These are phyloP conservation scores for Gypsophila paniculata DNA, from an alignment of 179 eudicot species.

Conservation along the genomic window DNA sequence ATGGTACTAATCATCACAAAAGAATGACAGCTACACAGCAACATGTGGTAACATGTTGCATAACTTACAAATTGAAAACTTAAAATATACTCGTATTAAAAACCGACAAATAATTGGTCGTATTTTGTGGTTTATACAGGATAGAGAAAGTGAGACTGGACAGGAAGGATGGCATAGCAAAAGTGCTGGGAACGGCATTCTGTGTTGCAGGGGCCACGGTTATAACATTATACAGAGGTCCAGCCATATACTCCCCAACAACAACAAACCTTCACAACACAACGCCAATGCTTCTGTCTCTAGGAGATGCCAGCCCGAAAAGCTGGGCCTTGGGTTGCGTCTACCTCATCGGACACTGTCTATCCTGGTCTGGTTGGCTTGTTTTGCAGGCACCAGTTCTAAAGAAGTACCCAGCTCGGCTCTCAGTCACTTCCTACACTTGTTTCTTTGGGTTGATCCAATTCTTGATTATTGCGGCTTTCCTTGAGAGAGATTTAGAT, in stretches of 20 bases:
- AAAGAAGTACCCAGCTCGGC: slow-evolving; percentile 81
- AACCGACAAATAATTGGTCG: not conserved
- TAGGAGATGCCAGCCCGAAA: slow-evolving; percentile 74
- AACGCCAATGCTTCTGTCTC: slow-evolving; percentile 34
- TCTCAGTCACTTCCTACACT: slow-evolving; percentile 82
- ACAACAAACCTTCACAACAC: slow-evolving; percentile 41
- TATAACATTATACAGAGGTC: slow-evolving; percentile 83
- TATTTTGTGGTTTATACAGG: slow-evolving; percentile 42
- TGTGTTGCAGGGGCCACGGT: slow-evolving; percentile 86
- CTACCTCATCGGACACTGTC: slow-evolving; percentile 77
- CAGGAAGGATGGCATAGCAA: slow-evolving; percentile 78
- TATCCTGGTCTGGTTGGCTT: slow-evolving; percentile 93
- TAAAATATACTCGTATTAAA: not conserved
- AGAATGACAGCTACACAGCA: not conserved
- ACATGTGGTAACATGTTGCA: slow-evolving; percentile 21
- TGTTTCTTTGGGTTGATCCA: slow-evolving; percentile 85
- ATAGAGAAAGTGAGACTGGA: slow-evolving; percentile 74
- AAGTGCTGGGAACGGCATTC: slow-evolving; percentile 60
- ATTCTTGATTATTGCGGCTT: slow-evolving; percentile 66
- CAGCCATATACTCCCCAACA: slow-evolving; percentile 68
- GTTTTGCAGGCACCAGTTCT: slow-evolving; percentile 80
- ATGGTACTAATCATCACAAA: not conserved
- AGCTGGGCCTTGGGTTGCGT: slow-evolving; percentile 90
- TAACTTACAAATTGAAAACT: slow-evolving; percentile 12
- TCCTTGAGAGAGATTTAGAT: slow-evolving; percentile 63